These are phyloP conservation scores for Cryphonectria parasitica DNA, from an alignment of 2,329 filamentous ascomycete species.

Conservation along the genomic window DNA sequence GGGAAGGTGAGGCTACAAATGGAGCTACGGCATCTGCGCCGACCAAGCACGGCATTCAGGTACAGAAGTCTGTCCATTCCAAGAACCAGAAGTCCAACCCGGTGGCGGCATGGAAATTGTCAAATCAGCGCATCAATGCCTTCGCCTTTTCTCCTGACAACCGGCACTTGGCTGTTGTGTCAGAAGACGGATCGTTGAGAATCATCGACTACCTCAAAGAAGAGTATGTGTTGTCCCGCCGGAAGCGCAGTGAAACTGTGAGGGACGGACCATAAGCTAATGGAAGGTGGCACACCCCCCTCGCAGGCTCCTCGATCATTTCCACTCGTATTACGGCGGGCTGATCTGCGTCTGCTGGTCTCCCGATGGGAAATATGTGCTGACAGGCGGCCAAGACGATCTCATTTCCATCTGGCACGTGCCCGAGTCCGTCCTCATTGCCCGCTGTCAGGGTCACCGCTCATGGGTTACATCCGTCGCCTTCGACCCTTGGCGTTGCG, in stretches of 20 bases:
- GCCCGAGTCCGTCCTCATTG: constrained; percentile 80
- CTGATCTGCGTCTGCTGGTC: constrained; percentile 96
- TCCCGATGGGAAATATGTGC: constrained; percentile 91
- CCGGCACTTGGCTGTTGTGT: constrained; percentile 83
- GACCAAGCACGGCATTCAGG: constrained; percentile 59
- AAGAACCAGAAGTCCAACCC: constrained; percentile 94
- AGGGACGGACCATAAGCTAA: constrained; percentile 15
- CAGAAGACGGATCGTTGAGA: constrained; percentile 86
- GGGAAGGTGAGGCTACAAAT: constrained; percentile 57
- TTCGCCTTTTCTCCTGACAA: constrained; percentile 92
- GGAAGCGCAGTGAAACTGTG: not conserved
- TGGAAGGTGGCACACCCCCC: not conserved
- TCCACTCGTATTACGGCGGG: constrained; percentile 90
- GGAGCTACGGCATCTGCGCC: constrained; percentile 39
- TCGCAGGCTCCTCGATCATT: constrained; percentile 78
- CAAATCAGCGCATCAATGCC: constrained; percentile 86
- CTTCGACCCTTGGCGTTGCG: constrained; percentile 96
- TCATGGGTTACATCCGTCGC: constrained; percentile 94
- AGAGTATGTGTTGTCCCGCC: constrained; percentile 60
- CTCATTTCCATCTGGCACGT: constrained; percentile 95
- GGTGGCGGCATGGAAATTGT: constrained; percentile 89
- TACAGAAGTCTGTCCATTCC: constrained; percentile 91
- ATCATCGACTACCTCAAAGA: constrained; percentile 93
- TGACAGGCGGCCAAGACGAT: constrained; percentile 96
- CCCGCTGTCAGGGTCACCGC: constrained; percentile 91